Evolutionary conservation across 2,329 filamentous ascomycete species (phyloP), one percentile per base, ranked within the genome.

Genomic region (Fusarium annulatum): DNA sequence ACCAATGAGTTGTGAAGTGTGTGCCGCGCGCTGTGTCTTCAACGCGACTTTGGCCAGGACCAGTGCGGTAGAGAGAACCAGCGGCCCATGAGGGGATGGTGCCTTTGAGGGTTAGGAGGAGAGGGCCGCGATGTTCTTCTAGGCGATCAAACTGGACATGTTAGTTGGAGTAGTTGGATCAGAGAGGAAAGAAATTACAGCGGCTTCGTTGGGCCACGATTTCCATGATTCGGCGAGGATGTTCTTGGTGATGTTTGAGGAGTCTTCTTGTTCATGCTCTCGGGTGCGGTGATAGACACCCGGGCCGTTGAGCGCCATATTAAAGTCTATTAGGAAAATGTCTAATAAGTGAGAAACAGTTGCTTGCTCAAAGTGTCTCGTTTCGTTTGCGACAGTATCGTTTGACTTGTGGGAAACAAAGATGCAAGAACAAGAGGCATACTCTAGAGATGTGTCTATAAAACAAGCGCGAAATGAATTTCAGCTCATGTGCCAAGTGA

Each of bases 11-110:
- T 18, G 91, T 85, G 38, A 86, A 84, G 76, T 91, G 91, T 0
- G 86, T 88, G n/a, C 90, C 89, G 7, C 85, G 85, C 5, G 88
- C 81, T 2, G 89, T 90, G 48, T 83, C 80, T n/a, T 90, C 85
- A 7, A 94, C 82, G 42, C 87, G 87, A 79, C 88, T 89, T 34
- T 88, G 86, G 2, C 93, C 92, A 0, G 93, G 93, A 0, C 94
- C 94, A 0, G 92, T 95, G 30, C 94, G 88, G 80, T 92, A 96
- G 2, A 96, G 85, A 3, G 88, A 86, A 3, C 94, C 94, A 5
- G 92, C 90, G 7, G 90, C 90, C 85, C 93, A 95, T 3, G 85
- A 66, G 3, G 94, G 94, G 57, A 96, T 94, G 0, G 81, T 80
- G 16, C 94, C 94, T 42, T 84, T 85, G 9, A 96, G 86, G 1